These are phyloP conservation scores for Cubamyces lactineus DNA, from an alignment of 768 basidiomycete species.

Conservation along the genomic window DNA sequence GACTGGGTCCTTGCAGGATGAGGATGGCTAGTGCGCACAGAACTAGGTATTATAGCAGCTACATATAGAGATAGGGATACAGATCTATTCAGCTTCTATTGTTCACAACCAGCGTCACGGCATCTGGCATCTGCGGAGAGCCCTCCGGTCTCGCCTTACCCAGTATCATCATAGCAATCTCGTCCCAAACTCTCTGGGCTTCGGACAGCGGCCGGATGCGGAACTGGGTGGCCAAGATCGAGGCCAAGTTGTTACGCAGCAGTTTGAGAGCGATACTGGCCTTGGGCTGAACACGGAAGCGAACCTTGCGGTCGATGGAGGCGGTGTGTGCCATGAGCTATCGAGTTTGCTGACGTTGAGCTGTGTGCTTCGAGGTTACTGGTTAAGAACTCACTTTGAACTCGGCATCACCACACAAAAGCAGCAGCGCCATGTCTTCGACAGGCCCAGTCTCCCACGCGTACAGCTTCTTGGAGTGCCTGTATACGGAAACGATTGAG, in stretches of 20 bases:
- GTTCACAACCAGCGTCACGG: conserved; percentile 29
- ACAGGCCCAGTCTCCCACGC: conserved; percentile 93
- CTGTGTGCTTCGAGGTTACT: neutral
- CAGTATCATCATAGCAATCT: conserved; percentile 64
- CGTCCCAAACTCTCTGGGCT: conserved; percentile 72
- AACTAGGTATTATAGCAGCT: conserved; percentile 2
- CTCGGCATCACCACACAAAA: conserved; percentile 90
- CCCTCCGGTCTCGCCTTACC: conserved; percentile 43
- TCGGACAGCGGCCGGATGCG: conserved; percentile 61
- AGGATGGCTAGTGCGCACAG: no score
- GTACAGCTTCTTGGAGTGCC: conserved; percentile 93
- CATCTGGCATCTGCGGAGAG: conserved; percentile 32
- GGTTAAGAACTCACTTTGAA: conserved; percentile 62
- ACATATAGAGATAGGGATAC: conserved; percentile 11
- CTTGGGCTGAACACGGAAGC: conserved; percentile 69
- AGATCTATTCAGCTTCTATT: conserved; percentile 6
- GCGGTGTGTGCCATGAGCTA: conserved; percentile 75
- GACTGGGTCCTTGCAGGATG: no score
- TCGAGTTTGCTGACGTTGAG: neutral
- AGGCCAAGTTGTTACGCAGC: conserved; percentile 65
- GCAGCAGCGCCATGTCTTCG: conserved; percentile 77
- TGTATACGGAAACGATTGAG: conserved; percentile 36
- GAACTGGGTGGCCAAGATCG: conserved; percentile 66
- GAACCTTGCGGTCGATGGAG: conserved; percentile 85
- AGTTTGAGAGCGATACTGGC: conserved; percentile 78